Conservation (phyloP, 2,329 filamentous ascomycete species). For the Arthrobotrys sinensis region DNA sequence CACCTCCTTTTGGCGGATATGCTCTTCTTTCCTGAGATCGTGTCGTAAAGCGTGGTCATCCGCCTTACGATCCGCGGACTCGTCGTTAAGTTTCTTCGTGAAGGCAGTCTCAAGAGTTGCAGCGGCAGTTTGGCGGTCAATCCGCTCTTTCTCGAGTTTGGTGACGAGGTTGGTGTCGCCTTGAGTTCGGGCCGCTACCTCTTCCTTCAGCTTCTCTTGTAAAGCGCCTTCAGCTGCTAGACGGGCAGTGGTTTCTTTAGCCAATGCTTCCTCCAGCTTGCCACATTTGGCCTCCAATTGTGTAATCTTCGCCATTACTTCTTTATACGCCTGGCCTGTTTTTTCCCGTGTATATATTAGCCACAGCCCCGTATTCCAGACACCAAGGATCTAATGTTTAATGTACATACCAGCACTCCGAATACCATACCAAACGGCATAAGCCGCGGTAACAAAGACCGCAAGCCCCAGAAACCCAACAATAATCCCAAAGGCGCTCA, state of each 20-base stretch:
- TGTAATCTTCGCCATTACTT: slow-evolving; percentile 6
- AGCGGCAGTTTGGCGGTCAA: slow-evolving; percentile 10
- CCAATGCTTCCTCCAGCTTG: slow-evolving; percentile 17
- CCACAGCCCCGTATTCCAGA: not conserved
- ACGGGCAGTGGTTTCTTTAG: slow-evolving; percentile 11
- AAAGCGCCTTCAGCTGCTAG: slow-evolving; percentile 16
- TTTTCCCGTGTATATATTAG: slow-evolving; percentile 7
- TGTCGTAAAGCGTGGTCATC: slow-evolving; percentile 19
- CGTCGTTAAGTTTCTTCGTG: slow-evolving; percentile 17
- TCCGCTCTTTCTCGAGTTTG: slow-evolving; percentile 8
- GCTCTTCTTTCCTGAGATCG: slow-evolving; percentile 17
- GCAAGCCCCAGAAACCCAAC: slow-evolving; percentile 18
- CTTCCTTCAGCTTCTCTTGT: slow-evolving; percentile 17
- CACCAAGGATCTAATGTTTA: not conserved
- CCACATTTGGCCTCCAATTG: slow-evolving; percentile 13
- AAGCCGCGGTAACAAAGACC: slow-evolving; percentile 2
- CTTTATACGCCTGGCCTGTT: slow-evolving; percentile 12
- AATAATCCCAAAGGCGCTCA: slow-evolving; percentile 24
- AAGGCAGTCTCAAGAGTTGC: slow-evolving; percentile 1
- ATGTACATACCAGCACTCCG: slow-evolving; percentile 2
- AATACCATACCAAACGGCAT: slow-evolving; percentile 27
- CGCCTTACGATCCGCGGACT: slow-evolving; percentile 19
- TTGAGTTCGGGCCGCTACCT: not conserved
- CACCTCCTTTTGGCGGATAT: slow-evolving; percentile 11
- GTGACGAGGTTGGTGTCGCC: not conserved